A percentile compares a stretch with the other conserved stretches of the same genome.
phyloP scores from a whole-genome alignment of 2,329 filamentous ascomycete genomes.

The Nemania abortiva region DNA sequence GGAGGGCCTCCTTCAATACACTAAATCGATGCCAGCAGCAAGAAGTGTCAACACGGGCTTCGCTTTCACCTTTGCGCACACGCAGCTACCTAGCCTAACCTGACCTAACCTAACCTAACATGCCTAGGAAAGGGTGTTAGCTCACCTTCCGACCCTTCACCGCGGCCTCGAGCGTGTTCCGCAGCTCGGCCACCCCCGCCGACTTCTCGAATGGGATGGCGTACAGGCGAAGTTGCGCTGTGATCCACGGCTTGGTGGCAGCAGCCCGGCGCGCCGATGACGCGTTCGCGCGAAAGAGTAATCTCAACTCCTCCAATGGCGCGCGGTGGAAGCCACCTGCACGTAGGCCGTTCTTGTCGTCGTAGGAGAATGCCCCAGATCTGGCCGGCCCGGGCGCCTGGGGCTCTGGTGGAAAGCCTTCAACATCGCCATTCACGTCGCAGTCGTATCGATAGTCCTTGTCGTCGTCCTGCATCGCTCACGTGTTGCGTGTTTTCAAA shows the following conservation, averaged over 20 bases:
- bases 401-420: slow-evolving; percentile 28
- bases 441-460: slow-evolving; percentile 7
- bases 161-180: slow-evolving; percentile 15
- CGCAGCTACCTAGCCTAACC: too few species aligned
- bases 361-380: slow-evolving; percentile 28
- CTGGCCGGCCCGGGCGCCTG: slow-evolving; percentile 9
- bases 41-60: background rate
- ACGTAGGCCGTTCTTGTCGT: slow-evolving; percentile 14
- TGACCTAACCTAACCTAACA: too few species aligned
- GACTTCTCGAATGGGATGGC: slow-evolving; percentile 27
- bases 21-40: slow-evolving; percentile 2
- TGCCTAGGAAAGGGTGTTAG: background rate
- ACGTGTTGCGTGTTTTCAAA: background rate
- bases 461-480: slow-evolving; percentile 4
- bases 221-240: slow-evolving; percentile 28
- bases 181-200: slow-evolving; percentile 19
- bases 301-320: slow-evolving; percentile 10
- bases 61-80: background rate
- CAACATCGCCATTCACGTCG: background rate
- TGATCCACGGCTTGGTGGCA: slow-evolving; percentile 30
- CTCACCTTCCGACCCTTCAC: slow-evolving; percentile 28
- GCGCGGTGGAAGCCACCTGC: slow-evolving; percentile 15
- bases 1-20: slow-evolving; percentile 30
- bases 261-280: slow-evolving; percentile 5
- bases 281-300: slow-evolving; percentile 31